These are phyloP conservation scores for Solanum sitiens DNA, from an alignment of 257 asterid genomes.

Conservation along the genomic window DNA sequence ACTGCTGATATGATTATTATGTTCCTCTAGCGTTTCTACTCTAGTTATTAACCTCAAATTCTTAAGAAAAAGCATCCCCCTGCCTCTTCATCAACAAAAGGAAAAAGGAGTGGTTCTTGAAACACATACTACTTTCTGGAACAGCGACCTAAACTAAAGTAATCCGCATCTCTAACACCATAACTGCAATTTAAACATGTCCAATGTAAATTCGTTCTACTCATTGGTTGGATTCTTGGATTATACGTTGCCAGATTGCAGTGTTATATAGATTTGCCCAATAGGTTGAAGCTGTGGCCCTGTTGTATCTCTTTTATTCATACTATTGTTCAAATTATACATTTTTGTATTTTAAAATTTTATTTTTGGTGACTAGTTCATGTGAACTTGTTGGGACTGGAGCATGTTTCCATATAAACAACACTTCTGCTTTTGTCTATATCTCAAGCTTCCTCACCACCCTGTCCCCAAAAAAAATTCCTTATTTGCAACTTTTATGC, in stretches of 20 bases:
- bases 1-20: background rate
- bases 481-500: slow-evolving; percentile 10
- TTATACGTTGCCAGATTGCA: background rate
- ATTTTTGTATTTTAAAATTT: background rate
- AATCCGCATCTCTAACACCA: background rate
- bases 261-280: background rate
- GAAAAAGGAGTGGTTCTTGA: background rate
- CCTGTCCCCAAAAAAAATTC: background rate
- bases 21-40: background rate
- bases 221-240: background rate
- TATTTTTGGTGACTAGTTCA: background rate
- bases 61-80: background rate
- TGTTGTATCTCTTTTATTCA: background rate
- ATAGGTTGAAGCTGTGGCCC: background rate
- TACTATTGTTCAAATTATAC: background rate
- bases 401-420: background rate
- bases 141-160: background rate
- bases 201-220: background rate
- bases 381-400: background rate
- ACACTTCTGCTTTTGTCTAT: background rate
- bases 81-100: background rate
- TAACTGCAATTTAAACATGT: background rate
- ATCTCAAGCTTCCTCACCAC: background rate
- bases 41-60: background rate
- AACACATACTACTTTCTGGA: background rate